A percentile compares a stretch with the other conserved stretches of the same genome.
phyloP scores from a whole-genome alignment of 495 filamentous ascomycete genomes.

The Chlorociboria aeruginascens region DNA sequence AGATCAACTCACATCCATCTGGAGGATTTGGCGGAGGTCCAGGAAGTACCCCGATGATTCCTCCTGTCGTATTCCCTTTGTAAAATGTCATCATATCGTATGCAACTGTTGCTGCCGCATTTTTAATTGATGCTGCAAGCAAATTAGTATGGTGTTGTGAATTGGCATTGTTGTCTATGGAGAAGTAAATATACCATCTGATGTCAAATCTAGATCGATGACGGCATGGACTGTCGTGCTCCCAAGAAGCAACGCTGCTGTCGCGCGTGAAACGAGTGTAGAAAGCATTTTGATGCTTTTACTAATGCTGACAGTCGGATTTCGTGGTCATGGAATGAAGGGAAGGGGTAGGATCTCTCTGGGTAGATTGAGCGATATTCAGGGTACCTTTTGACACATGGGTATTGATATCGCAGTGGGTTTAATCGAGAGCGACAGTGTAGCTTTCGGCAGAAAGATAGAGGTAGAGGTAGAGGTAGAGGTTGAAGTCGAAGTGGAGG shows the following conservation, averaged over 20 bases:
- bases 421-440: neutral
- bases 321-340: neutral
- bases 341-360: neutral
- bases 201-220: conserved; percentile 11
- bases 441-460: neutral
- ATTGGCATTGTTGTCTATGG: neutral
- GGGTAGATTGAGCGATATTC: neutral
- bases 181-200: conserved; percentile 5
- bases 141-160: neutral
- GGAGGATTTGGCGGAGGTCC: conserved; percentile 32
- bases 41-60: conserved; percentile 52
- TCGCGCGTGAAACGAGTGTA: conserved; percentile 12
- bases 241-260: conserved; percentile 13
- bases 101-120: conserved; percentile 48
- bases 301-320: neutral
- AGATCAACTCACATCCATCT: conserved; percentile 35
- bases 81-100: conserved; percentile 56
- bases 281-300: conserved; percentile 7
- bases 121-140: conserved; percentile 42
- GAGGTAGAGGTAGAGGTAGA: neutral
- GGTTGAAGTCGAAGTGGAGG: neutral
- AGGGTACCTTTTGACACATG: neutral
- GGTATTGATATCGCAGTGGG: neutral
- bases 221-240: conserved; percentile 9
- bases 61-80: conserved; percentile 45